phyloP scores from a whole-genome alignment of 129 eudicot genomes.

The Escallonia rubra region DNA sequence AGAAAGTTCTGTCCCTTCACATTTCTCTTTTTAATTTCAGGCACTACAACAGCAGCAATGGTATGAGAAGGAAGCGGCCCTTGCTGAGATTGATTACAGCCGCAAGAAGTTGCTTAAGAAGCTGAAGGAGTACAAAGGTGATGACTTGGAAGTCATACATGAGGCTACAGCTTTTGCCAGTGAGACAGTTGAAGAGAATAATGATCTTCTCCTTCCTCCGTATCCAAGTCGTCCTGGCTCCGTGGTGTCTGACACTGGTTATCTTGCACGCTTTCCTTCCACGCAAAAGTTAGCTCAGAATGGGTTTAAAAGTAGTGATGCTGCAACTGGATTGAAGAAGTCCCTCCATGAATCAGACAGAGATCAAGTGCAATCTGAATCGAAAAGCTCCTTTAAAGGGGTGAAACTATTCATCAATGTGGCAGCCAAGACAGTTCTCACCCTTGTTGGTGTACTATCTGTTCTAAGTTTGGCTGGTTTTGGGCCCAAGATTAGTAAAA shows the following conservation, averaged over 20 bases:
- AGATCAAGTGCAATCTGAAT: conserved; percentile 7
- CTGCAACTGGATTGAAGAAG: conserved; percentile 12
- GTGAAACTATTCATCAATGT: conserved; percentile 33
- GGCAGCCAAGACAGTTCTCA: conserved; percentile 58
- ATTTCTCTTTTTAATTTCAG: conserved; percentile 24
- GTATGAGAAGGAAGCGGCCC: conserved; percentile 75
- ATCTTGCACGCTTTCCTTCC: conserved; percentile 28
- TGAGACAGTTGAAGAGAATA: conserved; percentile 64
- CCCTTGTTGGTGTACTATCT: conserved; percentile 60
- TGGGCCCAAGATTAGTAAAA: conserved; percentile 48
- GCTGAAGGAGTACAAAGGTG: conserved; percentile 76
- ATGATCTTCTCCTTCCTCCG: conserved; percentile 81
- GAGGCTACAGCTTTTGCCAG: conserved; percentile 86
- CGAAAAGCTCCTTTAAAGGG: conserved; percentile 25
- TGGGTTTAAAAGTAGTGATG: conserved; percentile 13
- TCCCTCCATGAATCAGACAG: conserved; percentile 23
- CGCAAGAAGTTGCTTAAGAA: conserved; percentile 69
- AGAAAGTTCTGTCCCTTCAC: neutral
- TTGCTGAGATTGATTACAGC: conserved; percentile 69
- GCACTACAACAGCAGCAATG: conserved; percentile 84
- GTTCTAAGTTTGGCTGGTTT: conserved; percentile 74
- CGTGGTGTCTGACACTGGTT: too few species aligned
- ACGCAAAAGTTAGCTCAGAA: conserved; percentile 39
- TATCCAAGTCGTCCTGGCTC: neutral
- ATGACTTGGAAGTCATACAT: conserved; percentile 61